Conservation (phyloP, 1,284 basidiomycete genomes). For the Austroboletus novae-zelandiae region DNA sequence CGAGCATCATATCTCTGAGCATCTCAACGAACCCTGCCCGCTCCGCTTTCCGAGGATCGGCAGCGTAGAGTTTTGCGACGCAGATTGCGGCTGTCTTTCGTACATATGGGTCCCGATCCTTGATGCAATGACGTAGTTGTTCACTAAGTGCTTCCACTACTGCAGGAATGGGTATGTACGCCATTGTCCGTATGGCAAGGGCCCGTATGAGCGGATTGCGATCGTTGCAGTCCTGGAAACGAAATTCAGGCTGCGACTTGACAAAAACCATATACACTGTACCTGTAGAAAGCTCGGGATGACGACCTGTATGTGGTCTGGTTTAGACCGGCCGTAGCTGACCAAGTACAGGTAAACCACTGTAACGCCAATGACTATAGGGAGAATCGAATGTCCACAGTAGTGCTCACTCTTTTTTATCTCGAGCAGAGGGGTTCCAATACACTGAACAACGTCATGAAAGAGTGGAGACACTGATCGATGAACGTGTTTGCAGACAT, state of each 20-base stretch:
- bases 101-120: conserved; percentile 92
- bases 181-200: conserved; percentile 93
- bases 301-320: conserved; percentile 85
- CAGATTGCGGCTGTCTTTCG: conserved; percentile 94
- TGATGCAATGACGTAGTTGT: conserved; percentile 83
- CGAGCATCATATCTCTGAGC: conserved; percentile 86
- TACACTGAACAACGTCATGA: conserved; percentile 84
- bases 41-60: conserved; percentile 83
- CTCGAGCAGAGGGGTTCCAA: conserved; percentile 87
- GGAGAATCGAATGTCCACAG: not conserved
- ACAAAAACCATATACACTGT: conserved; percentile 14
- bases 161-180: conserved; percentile 85
- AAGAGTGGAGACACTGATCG: conserved; percentile 88
- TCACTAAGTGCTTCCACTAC: conserved; percentile 81
- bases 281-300: conserved; percentile 90
- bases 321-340: conserved; percentile 87
- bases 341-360: conserved; percentile 94
- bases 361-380: conserved; percentile 33
- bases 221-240: conserved; percentile 81
- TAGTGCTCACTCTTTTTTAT: conserved; percentile 92
- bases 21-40: conserved; percentile 82
- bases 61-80: conserved; percentile 87
- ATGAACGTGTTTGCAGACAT: conserved; percentile 16
- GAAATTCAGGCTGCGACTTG: conserved; percentile 2
- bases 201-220: conserved; percentile 91